phyloP scores from a whole-genome alignment of 768 basidiomycete species.

The Pleurotus salmoneostramineus region DNA sequence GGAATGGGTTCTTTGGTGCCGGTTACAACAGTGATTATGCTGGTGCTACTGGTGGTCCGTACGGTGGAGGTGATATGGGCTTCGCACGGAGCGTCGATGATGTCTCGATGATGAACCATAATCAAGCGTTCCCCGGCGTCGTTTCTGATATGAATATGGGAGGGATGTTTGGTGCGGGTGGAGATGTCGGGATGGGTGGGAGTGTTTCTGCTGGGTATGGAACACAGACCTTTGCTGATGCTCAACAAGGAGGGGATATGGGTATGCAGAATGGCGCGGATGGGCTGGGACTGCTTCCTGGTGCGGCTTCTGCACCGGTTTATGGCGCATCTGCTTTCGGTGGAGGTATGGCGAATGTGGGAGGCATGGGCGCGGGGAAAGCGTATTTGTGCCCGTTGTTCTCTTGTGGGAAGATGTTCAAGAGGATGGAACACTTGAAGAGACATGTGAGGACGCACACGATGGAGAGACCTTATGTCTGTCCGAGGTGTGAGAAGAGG shows the following conservation, averaged over 20 bases:
- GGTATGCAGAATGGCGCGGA: constrained; percentile 14
- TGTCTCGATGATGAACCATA: not conserved
- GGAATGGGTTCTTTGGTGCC: not conserved
- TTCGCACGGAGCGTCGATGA: not conserved
- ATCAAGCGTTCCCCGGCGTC: not conserved
- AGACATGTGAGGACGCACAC: constrained; percentile 87
- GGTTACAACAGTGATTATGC: constrained; percentile 4
- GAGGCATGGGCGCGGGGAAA: constrained; percentile 28
- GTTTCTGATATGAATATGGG: not conserved
- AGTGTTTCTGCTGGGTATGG: constrained; percentile 17
- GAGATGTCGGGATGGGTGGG: constrained; percentile 4
- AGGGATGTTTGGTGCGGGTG: constrained; percentile 1
- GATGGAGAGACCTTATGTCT: constrained; percentile 80
- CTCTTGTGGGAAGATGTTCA: constrained; percentile 84
- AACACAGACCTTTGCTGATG: constrained; percentile 21
- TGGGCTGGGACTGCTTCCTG: constrained; percentile 2
- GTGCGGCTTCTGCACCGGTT: not conserved
- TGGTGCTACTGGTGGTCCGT: not conserved
- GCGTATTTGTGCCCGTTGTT: constrained; percentile 80
- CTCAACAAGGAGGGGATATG: constrained; percentile 14
- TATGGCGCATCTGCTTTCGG: not conserved
- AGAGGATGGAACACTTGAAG: constrained; percentile 89
- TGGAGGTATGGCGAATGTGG: not conserved
- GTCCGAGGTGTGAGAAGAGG: constrained; percentile 69
- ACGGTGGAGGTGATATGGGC: not conserved